Evolutionary conservation across 2,329 filamentous ascomycete genomes (phyloP).

Genomic region (Graphilbum fragrans): DNA sequence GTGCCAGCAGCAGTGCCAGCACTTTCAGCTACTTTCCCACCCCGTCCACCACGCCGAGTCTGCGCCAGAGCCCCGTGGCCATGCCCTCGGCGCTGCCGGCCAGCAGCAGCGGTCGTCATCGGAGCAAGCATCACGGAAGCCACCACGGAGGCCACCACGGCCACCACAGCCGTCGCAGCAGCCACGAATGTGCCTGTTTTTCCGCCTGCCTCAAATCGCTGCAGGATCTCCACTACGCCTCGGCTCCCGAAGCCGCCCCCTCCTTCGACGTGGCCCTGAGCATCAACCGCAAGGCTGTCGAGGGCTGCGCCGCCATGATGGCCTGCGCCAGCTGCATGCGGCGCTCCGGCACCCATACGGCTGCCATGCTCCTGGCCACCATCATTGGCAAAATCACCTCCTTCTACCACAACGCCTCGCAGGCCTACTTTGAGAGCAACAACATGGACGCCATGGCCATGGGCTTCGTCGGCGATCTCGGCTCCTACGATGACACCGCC

Average conservation of each 20-base stretch:
- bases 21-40: no score
- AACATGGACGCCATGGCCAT: background rate
- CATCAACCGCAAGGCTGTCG: conserved; percentile 34
- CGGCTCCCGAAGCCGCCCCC: conserved; percentile 15
- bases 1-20: no score
- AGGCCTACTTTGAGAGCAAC: conserved; percentile 28
- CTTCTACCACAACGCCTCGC: conserved; percentile 30
- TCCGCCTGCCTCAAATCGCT: conserved; percentile 32
- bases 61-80: no score
- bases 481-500: no score
- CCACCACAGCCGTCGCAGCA: no score
- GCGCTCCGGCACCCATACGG: conserved; percentile 28
- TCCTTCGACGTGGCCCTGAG: conserved; percentile 30
- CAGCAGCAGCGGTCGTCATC: no score
- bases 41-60: no score
- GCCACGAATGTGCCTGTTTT: conserved; percentile 31
- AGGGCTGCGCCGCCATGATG: conserved; percentile 34
- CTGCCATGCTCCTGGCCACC: conserved; percentile 36
- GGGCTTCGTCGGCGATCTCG: conserved; percentile 3
- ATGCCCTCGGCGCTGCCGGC: no score
- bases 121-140: no score
- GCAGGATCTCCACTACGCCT: conserved; percentile 32
- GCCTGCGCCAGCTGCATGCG: conserved; percentile 31
- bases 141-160: no score
- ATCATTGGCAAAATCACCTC: conserved; percentile 34